Conservation (phyloP, 2,329 filamentous ascomycete species). For the Aspergillus tubingensis region DNA sequence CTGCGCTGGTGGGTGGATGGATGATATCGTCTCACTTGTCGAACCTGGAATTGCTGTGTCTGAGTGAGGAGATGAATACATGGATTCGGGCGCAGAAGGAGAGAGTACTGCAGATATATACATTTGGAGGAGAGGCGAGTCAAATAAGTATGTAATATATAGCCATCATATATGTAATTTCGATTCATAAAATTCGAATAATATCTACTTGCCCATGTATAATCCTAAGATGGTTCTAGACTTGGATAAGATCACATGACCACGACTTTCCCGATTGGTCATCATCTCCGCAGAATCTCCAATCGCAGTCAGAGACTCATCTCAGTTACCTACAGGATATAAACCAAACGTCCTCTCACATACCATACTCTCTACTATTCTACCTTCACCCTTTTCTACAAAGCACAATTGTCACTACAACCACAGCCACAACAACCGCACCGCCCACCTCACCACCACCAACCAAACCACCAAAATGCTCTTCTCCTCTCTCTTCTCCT, state of each 20-base stretch:
- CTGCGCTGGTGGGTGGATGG: conserved; percentile 32
- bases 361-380: background rate
- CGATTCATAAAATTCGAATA: no score
- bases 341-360: background rate
- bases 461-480: conserved; percentile 21
- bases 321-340: background rate
- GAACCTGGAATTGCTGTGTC: conserved; percentile 23
- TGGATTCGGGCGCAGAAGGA: conserved; percentile 29
- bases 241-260: conserved; percentile 7
- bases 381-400: background rate
- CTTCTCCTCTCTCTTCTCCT: conserved; percentile 8
- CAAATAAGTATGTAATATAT: background rate
- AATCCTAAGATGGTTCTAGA: no score
- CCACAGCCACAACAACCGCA: background rate
- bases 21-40: conserved; percentile 22
- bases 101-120: conserved; percentile 29
- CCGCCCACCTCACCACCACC: background rate
- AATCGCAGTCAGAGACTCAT: background rate
- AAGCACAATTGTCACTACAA: background rate
- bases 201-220: no score
- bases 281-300: conserved; percentile 8
- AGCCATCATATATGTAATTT: background rate
- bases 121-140: conserved; percentile 2
- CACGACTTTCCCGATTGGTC: background rate
- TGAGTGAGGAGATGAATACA: conserved; percentile 21